These are phyloP conservation scores for Dendrobium chrysotoxum DNA, from an alignment of 106 monocot species.

Conservation along the genomic window DNA sequence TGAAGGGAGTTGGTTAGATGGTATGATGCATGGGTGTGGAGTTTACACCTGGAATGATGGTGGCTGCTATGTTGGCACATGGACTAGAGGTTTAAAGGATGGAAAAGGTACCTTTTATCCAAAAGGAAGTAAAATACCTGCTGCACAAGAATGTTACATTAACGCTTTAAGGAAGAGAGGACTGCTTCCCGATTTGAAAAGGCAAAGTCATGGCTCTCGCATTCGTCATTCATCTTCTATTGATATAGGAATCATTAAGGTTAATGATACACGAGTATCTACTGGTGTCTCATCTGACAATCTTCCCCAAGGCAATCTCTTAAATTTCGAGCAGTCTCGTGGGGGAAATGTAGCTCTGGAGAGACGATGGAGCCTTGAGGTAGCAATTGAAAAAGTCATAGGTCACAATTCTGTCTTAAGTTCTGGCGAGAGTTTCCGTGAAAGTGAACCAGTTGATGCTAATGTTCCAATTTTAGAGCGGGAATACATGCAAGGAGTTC, in stretches of 20 bases:
- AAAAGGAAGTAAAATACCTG: constrained; percentile 63
- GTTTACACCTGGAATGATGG: constrained; percentile 87
- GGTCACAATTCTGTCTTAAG: constrained; percentile 25
- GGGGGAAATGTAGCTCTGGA: constrained; percentile 62
- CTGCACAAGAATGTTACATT: constrained; percentile 60
- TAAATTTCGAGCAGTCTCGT: constrained; percentile 47
- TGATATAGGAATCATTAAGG: constrained; percentile 73
- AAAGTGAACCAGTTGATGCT: constrained; percentile 28
- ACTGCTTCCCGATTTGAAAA: constrained; percentile 68
- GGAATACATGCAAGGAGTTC: constrained; percentile 73
- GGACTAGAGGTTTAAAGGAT: constrained; percentile 96
- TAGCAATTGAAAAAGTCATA: constrained; percentile 87
- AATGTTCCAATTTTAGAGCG: constrained; percentile 55
- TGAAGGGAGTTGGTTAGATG: constrained; percentile 90
- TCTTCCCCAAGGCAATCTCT: constrained; percentile 32
- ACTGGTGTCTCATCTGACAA: constrained; percentile 20
- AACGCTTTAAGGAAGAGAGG: constrained; percentile 79
- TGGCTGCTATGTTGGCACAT: constrained; percentile 86
- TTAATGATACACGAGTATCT: constrained; percentile 27
- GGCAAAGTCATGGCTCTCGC: constrained; percentile 58
- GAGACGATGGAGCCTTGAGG: constrained; percentile 98
- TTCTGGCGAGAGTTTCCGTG: constrained; percentile 29
- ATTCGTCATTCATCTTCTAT: constrained; percentile 84
- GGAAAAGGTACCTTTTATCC: constrained; percentile 94
- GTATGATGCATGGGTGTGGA: constrained; percentile 93